Evolutionary conservation across 306 rosid genomes (phyloP).

Genomic region (Sicyos baderoa): DNA sequence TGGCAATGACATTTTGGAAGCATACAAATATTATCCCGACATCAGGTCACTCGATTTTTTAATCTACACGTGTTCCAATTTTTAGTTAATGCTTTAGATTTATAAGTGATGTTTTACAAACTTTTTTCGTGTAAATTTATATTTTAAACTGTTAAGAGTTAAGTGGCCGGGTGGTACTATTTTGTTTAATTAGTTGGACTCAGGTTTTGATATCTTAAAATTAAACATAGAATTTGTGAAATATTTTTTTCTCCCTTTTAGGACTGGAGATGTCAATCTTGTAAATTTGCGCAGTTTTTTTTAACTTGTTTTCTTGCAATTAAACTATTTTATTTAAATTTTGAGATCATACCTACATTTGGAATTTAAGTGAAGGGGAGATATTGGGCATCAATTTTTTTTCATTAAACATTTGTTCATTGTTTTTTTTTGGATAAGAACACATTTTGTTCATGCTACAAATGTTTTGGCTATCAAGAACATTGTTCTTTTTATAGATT

Average conservation of each 20-base stretch:
- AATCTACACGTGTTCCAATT: neutral
- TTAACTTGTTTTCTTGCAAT: neutral
- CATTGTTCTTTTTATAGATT: neutral
- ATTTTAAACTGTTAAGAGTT: neutral
- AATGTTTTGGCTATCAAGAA: conserved; percentile 1
- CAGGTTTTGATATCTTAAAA: neutral
- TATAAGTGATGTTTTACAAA: neutral
- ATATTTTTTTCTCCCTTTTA: neutral
- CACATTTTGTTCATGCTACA: too few species aligned
- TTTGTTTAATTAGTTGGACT: neutral
- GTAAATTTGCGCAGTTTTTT: neutral
- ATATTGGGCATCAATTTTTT: neutral
- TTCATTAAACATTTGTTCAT: neutral
- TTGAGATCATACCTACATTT: neutral
- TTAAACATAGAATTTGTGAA: neutral
- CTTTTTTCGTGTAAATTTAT: neutral
- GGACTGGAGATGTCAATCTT: neutral
- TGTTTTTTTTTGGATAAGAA: too few species aligned
- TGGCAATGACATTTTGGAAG: conserved; percentile 86
- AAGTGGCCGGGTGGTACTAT: neutral
- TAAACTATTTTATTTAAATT: neutral
- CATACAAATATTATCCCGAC: conserved; percentile 56
- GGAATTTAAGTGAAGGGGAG: neutral
- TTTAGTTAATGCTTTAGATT: neutral
- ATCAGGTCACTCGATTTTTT: conserved; percentile 49